A percentile compares a stretch with the other conserved stretches of the same genome.
phyloP scores from a whole-genome alignment of 441 rosid species.

The Metrosideros polymorpha region DNA sequence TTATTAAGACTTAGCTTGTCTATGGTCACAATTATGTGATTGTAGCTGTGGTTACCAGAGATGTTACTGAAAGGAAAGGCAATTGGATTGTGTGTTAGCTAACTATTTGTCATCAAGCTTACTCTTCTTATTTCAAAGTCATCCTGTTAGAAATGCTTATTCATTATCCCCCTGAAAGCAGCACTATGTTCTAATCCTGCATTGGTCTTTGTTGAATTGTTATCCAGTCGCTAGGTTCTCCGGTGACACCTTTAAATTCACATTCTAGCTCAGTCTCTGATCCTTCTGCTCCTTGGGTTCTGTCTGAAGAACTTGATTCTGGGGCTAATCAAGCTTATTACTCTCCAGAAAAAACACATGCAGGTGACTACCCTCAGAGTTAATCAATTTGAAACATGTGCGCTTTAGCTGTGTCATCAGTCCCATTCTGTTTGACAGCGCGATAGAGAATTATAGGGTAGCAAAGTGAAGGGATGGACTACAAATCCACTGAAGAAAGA shows the following conservation, averaged over 20 bases:
- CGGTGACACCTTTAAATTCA: slow-evolving; percentile 78
- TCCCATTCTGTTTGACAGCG: background rate
- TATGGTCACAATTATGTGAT: background rate
- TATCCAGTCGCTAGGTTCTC: slow-evolving; percentile 57
- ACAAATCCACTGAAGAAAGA: background rate
- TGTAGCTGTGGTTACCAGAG: background rate
- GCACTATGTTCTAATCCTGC: background rate
- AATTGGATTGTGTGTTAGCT: background rate
- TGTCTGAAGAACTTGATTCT: slow-evolving; percentile 73
- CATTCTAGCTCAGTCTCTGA: slow-evolving; percentile 78
- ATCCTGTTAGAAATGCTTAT: background rate
- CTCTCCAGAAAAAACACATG: slow-evolving; percentile 20
- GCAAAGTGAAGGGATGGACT: background rate
- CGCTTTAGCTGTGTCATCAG: background rate
- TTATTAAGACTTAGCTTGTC: background rate
- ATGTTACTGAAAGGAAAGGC: background rate
- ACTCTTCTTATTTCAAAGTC: background rate
- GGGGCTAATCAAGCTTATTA: slow-evolving; percentile 30
- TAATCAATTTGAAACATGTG: background rate
- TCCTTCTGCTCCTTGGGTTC: slow-evolving; percentile 37
- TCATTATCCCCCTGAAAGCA: background rate
- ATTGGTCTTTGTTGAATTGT: slow-evolving; percentile 6
- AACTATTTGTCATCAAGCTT: background rate
- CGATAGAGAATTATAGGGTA: background rate
- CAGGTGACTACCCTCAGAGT: slow-evolving; percentile 16